Base-by-base conservation (phyloP, 2,329 filamentous ascomycete species). In the Hymenoscyphus infarciens region DNA sequence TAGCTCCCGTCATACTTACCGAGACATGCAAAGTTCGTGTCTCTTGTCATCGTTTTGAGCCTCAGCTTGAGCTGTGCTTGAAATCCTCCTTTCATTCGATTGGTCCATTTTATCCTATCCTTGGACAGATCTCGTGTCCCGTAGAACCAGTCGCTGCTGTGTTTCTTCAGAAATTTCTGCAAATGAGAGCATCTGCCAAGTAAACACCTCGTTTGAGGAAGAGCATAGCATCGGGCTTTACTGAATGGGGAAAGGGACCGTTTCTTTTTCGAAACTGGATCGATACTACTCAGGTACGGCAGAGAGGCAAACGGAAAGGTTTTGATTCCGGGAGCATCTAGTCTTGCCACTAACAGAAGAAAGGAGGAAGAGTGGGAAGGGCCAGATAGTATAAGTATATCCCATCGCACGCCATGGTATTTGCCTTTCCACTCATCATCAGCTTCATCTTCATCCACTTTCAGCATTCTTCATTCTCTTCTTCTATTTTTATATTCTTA, bases 381-480 rank as follows among this genome's bases (percentile, higher is more conserved):
- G 13, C 22, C 8, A 52, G 22, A 25, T 52, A 11, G 45, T 52
- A 52, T 52, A 52, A 52, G 45, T 52, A 52, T 22, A 22, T 52
- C 45, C 19, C 19, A 22, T 22, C 22, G 45, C 19, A 52, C 45
- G 10, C 42, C 42, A 19, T 49, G 3, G 22, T 22, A 25, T 52
- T 52, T 10, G 19, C 29, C 25, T 59, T 38, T 10, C 16, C 33
- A 33, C 29, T 56, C 57, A 45, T 52, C 57, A 59, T 49, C 57
- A 57, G 56, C 27, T 33, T 45, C 33, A 42, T 27, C 35, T 42
- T 57, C 56, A 25, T 19, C 56, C 19, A 38, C 5, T 39, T 57
- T 38, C n/a, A 53, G 42, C 53, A 57, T 7, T 61, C 35, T 42
- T 56, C 29, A 35, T 55, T 57, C 57, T 59, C 29, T 49, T 56